Conservation (phyloP, 768 basidiomycete species). For the Naematelia encephala region DNA sequence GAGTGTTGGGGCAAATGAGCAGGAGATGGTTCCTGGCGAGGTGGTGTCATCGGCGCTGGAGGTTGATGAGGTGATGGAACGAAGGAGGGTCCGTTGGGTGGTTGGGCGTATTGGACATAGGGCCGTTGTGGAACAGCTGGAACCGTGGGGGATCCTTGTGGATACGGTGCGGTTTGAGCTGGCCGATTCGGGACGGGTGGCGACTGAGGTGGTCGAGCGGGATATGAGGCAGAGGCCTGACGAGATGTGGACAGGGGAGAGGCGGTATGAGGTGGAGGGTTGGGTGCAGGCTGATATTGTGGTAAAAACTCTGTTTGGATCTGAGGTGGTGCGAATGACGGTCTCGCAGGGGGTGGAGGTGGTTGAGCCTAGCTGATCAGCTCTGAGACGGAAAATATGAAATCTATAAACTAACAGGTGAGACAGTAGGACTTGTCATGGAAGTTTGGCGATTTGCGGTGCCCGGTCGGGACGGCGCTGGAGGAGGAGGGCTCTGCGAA, state of each 20-base stretch:
- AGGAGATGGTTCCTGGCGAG: not conserved
- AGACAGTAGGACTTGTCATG: too few relatives aligned
- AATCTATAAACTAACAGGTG: too few relatives aligned
- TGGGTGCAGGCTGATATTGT: slow-evolving; percentile 47
- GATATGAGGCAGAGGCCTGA: slow-evolving; percentile 25
- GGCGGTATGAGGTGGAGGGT: slow-evolving; percentile 42
- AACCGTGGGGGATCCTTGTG: slow-evolving; percentile 8
- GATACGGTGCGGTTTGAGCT: not conserved
- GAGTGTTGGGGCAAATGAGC: not conserved
- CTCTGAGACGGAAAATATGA: not conserved
- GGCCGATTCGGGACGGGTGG: slow-evolving; percentile 37
- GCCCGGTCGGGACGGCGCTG: slow-evolving; percentile 13
- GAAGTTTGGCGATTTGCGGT: too few relatives aligned
- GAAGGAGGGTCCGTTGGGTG: not conserved
- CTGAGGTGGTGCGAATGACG: slow-evolving; percentile 10
- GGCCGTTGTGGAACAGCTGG: slow-evolving; percentile 24
- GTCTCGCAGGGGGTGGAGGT: slow-evolving; percentile 25
- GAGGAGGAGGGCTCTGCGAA: not conserved
- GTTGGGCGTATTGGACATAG: slow-evolving; percentile 15
- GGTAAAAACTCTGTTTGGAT: slow-evolving; percentile 23
- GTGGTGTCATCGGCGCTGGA: not conserved
- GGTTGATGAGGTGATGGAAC: not conserved
- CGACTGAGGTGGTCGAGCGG: slow-evolving; percentile 13
- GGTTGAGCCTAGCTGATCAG: slow-evolving; percentile 12
- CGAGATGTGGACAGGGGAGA: slow-evolving; percentile 32